Base-by-base conservation (phyloP, 805 yeast species). In the Wickerhamiella hasegawae region DNA sequence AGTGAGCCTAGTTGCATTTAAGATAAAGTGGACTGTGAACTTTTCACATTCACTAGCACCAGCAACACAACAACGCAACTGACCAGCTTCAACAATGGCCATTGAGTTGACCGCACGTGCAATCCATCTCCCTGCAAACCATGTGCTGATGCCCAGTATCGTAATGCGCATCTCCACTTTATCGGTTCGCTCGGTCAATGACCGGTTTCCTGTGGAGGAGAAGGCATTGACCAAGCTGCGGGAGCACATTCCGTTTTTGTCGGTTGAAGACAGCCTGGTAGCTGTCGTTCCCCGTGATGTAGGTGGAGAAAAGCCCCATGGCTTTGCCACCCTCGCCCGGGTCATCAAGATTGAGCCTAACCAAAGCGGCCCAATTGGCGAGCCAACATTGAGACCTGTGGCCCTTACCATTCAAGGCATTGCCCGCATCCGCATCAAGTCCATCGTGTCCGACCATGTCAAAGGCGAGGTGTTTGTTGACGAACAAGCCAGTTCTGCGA, bases 271-370 rank as follows among this genome's bases (percentile, higher is more conserved):
- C 21, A 8, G 28, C 16, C 26, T 43, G 11, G 17, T 43, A 3
- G 39, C 40, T 14, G 39, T 37, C 3, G 27, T 38, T 22, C 39
- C 37, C 18, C 27, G 30, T 20, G 31, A 28, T 14, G 27, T 31
- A 19, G 24, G 27, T 19, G 29, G 28, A 19, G 31, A 27, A 10
- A 22, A 20, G 16, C 37, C 36, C 8, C 34, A 39, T 12, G 28
- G 35, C 18, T 33, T 43, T 6, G 53, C 50, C 3, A 43, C 49
- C 6, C 32, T 49, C 2, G 51, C 51, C 14, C 31, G 42, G 17
- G 42, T 48, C 5, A 36, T 42, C 6, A 16, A 33, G 4, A 26
- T 15, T 19, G n/a, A n/a, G n/a, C 14, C 20, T 15, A 9, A 26
- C 14, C 18, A 22, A 25, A 9, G 24, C 8, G 11, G 24, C 24